Evolutionary conservation across 164 flowering plant species (phyloP), one percentile per base, ranked within the genome.

Genomic region (Magnolia sinica): DNA sequence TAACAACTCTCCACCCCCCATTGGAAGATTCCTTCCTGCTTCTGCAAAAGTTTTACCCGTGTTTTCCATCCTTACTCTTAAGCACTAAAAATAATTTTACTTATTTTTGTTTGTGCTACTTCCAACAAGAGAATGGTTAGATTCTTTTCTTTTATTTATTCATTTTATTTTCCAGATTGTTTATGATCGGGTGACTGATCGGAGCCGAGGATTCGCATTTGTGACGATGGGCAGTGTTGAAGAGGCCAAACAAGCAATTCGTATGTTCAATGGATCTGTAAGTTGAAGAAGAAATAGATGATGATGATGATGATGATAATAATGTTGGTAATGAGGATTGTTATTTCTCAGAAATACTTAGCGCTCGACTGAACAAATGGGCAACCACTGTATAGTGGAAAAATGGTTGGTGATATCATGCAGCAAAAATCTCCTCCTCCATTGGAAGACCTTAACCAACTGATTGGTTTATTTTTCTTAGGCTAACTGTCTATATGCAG

Each of bases 151-250:
- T 55, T 16, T 3, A 55, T 55, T 55, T 16, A 8, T 37, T 6
- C 24, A 22, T 23, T 10, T 22, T 19, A 59, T 19, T 27, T 70
- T 78, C 31, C 80, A 95, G 98, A 87, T 95, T 80, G 85, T 95
- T 19, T 92, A 91, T 76, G 93, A 91, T 80, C 82, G 89, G 79
- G 90, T 91, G 24, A 93, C 98, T 2, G 96, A 88, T 78, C 87
- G 98, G 81, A 95, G 98, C 84, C 84, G 98, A 67, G 98, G 98
- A 9, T 96, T 96, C 78, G 97, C 84, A 19, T 96, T 96, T 82
- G 92, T 96, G 24, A 87, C 90, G 8, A 94, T 96, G 99, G 91
- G 84, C 1, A 91, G 82, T 76, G 79, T 80, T 18, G 88, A 89
- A 74, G 94, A 92, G 61, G 99, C 97, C 55, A 82, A 86, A 76